Percentiles rank a stretch among this genome's conserved stretches.
Evolutionary conservation across 345 rosid species (phyloP).

Genomic region (Conringia planisiliqua): DNA sequence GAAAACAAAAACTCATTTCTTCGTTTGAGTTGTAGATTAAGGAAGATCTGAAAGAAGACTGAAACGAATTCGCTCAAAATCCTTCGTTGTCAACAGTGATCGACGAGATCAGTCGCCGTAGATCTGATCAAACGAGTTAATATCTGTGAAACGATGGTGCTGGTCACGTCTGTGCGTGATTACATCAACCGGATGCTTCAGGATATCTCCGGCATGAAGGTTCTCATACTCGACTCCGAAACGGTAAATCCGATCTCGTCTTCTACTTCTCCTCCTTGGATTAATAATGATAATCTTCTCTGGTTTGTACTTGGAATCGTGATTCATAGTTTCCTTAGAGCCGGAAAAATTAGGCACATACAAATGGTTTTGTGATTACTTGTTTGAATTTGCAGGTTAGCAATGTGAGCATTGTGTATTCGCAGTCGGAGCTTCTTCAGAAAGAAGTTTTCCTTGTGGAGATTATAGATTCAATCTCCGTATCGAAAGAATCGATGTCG

Average conservation of each 20-base stretch:
- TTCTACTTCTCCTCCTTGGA: neutral
- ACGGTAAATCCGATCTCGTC: conserved; percentile 52
- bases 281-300: neutral
- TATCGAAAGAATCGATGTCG: conserved; percentile 82
- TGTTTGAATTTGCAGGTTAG: conserved; percentile 56
- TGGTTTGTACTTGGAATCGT: neutral
- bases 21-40: neutral
- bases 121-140: conserved; percentile 24
- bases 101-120: conserved; percentile 9
- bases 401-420: conserved; percentile 81
- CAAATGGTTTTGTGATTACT: neutral
- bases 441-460: conserved; percentile 95
- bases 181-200: conserved; percentile 92
- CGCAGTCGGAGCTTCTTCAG: conserved; percentile 93
- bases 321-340: neutral
- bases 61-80: neutral
- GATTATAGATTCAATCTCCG: conserved; percentile 79
- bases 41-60: conserved; percentile 21
- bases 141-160: conserved; percentile 48
- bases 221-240: conserved; percentile 92
- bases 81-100: neutral
- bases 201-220: conserved; percentile 99
- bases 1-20: neutral
- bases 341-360: neutral
- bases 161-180: conserved; percentile 78